A percentile compares a stretch with the other conserved stretches of the same genome.
Conservation (phyloP, 352 stramenopile genomes). For the Globisporangium alternatum region DNA sequence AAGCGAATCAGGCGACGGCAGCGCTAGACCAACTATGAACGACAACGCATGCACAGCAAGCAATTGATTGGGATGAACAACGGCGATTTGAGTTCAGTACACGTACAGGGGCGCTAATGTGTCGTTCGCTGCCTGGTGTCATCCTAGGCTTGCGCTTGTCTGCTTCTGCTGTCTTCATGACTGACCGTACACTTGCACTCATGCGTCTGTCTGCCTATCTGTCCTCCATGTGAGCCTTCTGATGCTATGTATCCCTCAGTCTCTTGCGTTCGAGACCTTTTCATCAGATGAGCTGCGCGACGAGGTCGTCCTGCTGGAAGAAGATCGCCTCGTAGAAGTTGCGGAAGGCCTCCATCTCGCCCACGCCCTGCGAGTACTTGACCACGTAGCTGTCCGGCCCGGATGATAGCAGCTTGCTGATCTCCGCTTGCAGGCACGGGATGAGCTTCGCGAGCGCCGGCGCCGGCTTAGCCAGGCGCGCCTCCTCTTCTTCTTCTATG, state of each 20-base stretch:
- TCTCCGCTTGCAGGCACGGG: slow-evolving; percentile 67
- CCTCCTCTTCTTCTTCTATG: slow-evolving; percentile 27
- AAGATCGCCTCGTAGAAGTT: slow-evolving; percentile 85
- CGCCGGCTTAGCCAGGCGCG: slow-evolving; percentile 35
- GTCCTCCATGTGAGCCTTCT: neutral
- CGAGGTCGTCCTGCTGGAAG: slow-evolving; percentile 54
- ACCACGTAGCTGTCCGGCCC: slow-evolving; percentile 49
- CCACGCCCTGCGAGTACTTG: slow-evolving; percentile 78
- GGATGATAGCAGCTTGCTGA: slow-evolving; percentile 62
- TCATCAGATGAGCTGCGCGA: slow-evolving; percentile 35
- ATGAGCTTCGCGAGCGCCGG: slow-evolving; percentile 79
- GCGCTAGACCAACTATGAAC: neutral
- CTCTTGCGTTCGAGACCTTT: neutral
- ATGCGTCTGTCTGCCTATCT: neutral
- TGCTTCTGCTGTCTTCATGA: neutral
- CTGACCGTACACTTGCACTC: neutral
- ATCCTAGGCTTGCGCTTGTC: neutral
- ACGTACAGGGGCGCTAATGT: neutral
- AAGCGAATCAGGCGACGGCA: neutral
- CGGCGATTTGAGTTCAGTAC: neutral
- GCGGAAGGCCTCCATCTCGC: slow-evolving; percentile 78
- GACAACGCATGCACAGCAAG: neutral
- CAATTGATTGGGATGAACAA: neutral
- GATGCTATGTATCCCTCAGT: neutral
- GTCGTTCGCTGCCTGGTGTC: neutral